Evolutionary conservation across 2,329 filamentous ascomycete species (phyloP), one percentile per base, ranked within the genome.

Genomic region (Cordyceps farinosa): DNA sequence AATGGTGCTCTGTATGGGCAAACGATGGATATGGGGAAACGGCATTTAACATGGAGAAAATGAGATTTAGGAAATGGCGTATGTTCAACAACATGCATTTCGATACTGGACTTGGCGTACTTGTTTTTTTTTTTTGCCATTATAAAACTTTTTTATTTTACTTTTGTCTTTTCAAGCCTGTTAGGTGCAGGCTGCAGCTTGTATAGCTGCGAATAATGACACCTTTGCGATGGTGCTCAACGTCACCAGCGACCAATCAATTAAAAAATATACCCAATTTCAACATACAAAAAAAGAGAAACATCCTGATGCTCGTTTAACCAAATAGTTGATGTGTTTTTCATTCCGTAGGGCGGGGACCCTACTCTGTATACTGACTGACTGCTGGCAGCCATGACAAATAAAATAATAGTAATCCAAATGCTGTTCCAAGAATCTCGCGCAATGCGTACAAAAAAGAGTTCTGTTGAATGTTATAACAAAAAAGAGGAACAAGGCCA

Each of bases 81-180:
- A 61, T 61, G 62, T 64, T 64, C 62, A 64, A 64, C 62, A 64
- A 61, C 47, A 59, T 63, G 61, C 61, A 62, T 62, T 62, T 59
- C 48, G 48, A 58, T 45, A 42, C 36, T 52, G 52, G 61, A 40
- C 48, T 47, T 27, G 52, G 52, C 52, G 45, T 47, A 50, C 50
- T 57, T 51, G 57, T 30, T 57, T 62, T 45, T 64, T 62, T 45
- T 64, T 34, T 48, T 50, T 62, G 13, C 56, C 48, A 44, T 52
- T 51, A 34, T 61, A 30, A 52, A 38, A 42, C 38, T 30, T 13
- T 58, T 54, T 38, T 22, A 22, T 22, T 51, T 36, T 65, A 50
- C 48, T 30, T 36, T 42, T 56, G 29, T 36, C 22, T 13, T 64
- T 45, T 27, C 55, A 22, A 27, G 48, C 44, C 34, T 36, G 3